These are phyloP conservation scores for Xylariaceae sp. DNA, from an alignment of 2,329 filamentous ascomycete species.

Conservation along the genomic window DNA sequence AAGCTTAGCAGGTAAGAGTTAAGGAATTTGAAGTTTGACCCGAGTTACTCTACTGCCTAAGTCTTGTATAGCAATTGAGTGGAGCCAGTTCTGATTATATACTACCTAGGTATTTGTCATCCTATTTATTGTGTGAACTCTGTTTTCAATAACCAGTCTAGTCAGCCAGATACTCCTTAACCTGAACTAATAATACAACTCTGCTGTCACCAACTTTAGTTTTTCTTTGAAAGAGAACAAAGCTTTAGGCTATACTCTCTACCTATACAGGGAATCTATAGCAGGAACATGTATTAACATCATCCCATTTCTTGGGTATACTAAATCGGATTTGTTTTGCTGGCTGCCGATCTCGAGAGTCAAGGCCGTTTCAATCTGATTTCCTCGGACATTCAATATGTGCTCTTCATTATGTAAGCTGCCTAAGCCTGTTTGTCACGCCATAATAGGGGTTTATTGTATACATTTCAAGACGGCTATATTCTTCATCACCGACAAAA, in stretches of 20 bases:
- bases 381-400: conserved; percentile 59
- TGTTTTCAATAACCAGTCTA: too few species aligned
- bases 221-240: too few species aligned
- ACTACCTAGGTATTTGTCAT: too few species aligned
- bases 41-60: conserved; percentile 5
- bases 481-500: conserved; percentile 55
- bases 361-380: conserved; percentile 54
- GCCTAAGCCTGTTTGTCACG: not conserved
- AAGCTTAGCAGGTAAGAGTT: conserved; percentile 54
- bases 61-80: conserved; percentile 45
- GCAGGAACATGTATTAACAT: too few species aligned
- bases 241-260: too few species aligned
- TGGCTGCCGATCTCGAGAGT: conserved; percentile 61
- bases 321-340: conserved; percentile 63
- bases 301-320: conserved; percentile 42
- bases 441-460: conserved; percentile 7
- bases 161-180: too few species aligned
- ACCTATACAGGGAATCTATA: too few species aligned
- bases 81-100: too few species aligned
- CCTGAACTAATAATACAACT: too few species aligned
- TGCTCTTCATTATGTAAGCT: conserved; percentile 48
- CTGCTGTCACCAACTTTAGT: too few species aligned
- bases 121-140: too few species aligned
- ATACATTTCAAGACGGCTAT: conserved; percentile 48
- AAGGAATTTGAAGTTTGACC: too few species aligned